These are phyloP conservation scores for Allium cepa DNA, from an alignment of 106 monocot genomes.

Conservation along the genomic window DNA sequence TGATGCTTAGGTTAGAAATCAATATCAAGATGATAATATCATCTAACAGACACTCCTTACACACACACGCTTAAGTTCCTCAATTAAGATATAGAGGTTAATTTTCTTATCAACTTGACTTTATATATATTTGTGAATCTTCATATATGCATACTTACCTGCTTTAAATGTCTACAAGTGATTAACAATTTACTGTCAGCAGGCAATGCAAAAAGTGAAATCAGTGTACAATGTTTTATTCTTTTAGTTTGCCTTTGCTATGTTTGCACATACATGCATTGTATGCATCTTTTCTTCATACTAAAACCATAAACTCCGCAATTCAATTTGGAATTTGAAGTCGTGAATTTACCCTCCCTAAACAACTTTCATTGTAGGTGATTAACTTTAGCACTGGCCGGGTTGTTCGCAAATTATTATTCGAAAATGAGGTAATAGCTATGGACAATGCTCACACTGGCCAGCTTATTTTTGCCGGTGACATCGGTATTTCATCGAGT, in stretches of 20 bases:
- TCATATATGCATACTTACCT: neutral
- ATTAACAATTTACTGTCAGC: slow-evolving; percentile 88
- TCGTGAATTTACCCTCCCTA: neutral
- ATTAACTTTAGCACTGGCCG: slow-evolving; percentile 95
- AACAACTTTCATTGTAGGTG: slow-evolving; percentile 24
- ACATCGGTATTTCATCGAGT: too few relatives aligned
- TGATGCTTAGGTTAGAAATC: too few relatives aligned
- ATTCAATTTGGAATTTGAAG: neutral
- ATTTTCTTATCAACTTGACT: neutral
- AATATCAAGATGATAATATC: neutral
- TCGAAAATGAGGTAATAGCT: slow-evolving; percentile 79
- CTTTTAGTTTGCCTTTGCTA: too few relatives aligned
- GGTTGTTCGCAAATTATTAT: slow-evolving; percentile 51
- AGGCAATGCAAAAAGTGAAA: slow-evolving; percentile 85
- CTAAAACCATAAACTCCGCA: too few relatives aligned
- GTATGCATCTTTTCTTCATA: too few relatives aligned
- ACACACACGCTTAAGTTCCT: neutral
- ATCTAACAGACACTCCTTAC: neutral
- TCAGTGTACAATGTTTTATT: slow-evolving; percentile 43
- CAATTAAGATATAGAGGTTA: neutral
- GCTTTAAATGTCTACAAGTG: slow-evolving; percentile 50
- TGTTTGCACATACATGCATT: too few relatives aligned
- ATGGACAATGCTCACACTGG: slow-evolving; percentile 97
- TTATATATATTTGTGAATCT: neutral
- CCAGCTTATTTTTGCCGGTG: slow-evolving; percentile 81